Base-by-base conservation (phyloP, 1,284 basidiomycete genomes). In the Sanghuangporus baumii region DNA sequence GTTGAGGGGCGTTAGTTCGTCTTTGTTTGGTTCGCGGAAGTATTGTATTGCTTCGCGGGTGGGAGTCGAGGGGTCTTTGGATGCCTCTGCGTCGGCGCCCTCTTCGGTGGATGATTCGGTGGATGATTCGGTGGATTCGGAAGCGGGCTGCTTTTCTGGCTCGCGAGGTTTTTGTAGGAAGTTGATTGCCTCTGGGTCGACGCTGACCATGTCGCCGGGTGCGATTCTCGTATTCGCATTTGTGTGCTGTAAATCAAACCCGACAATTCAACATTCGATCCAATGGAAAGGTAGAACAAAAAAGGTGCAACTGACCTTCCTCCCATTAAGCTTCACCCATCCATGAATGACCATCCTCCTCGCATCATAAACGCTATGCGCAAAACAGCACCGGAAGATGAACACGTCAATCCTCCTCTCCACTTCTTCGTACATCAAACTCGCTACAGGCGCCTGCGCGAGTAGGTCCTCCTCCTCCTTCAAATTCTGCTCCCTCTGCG, bases 351-450 rank as follows among this genome's bases (percentile, higher is more conserved):
- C 88, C 68, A 97, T 78, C 62, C 89, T 77, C 67, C 95, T 81
- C 4, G 95, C 96, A 70, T 95, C 89, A 75, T 96, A 98, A 23
- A 96, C 89, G 70, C 89, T 94, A 66, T 88, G 84, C 36, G 91
- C 93, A 70, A 99, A 91, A 75, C 96, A 98, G 65, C 86, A 86
- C 61, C 97, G 81, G 76, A 98, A 98, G 59, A 99, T 79, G 71
- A 96, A 86, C 40, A 94, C 89, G 71, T 99, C 97, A 70, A 99
- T 82, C 71, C 97, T 76, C 68, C 96, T 83, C 80, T 99, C 97
- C n/a, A 98, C 84, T 74, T 96, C 92, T 1, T 83, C 75, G 73
- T 94, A 93, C 91, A 98, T 94, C 81, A 98, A 83, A 72, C 91
- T 93, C 56, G 90, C 91, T 16, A 96, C 87, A 1, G 91, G 91